phyloP scores from a whole-genome alignment of 1,139 yeast species.

The Suhomyces panamericanus region DNA sequence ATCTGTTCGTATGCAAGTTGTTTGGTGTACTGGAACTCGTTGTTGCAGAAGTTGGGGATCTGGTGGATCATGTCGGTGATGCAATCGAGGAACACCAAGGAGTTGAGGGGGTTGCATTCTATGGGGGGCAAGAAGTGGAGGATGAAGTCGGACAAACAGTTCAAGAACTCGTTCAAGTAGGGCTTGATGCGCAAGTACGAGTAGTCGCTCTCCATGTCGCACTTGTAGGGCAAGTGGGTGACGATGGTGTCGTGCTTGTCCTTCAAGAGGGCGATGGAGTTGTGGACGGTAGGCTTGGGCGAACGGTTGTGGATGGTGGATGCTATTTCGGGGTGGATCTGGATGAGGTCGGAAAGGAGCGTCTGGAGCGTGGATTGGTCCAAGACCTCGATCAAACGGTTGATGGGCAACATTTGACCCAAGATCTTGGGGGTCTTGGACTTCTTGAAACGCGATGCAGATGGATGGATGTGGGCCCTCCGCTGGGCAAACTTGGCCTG shows the following conservation, averaged over 20 bases:
- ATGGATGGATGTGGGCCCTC: constrained; percentile 2
- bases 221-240: constrained; percentile 68
- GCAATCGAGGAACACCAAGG: constrained; percentile 67
- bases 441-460: constrained; percentile 25
- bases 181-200: constrained; percentile 84
- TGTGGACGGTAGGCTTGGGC: constrained; percentile 57
- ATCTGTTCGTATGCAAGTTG: constrained; percentile 78
- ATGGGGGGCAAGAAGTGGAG: constrained; percentile 79
- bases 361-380: constrained; percentile 56
- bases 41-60: constrained; percentile 71
- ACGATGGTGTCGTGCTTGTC: constrained; percentile 48
- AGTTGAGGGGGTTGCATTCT: constrained; percentile 54
- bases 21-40: constrained; percentile 72
- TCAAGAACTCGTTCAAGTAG: constrained; percentile 69
- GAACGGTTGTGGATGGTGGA: constrained; percentile 52
- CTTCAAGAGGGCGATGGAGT: constrained; percentile 52
- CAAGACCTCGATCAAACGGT: constrained; percentile 65
- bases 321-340: constrained; percentile 62
- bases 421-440: constrained; percentile 42
- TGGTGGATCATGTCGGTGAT: constrained; percentile 64
- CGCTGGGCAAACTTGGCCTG: constrained; percentile 10
- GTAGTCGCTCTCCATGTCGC: constrained; percentile 74
- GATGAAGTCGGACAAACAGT: constrained; percentile 77
- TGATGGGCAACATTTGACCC: constrained; percentile 57
- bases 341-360: constrained; percentile 53